Percentiles rank a stretch among this genome's conserved stretches.
These are phyloP conservation scores for Stagonosporopsis chrysanthemi DNA, from an alignment of 2,329 filamentous ascomycete genomes.

Conservation along the genomic window DNA sequence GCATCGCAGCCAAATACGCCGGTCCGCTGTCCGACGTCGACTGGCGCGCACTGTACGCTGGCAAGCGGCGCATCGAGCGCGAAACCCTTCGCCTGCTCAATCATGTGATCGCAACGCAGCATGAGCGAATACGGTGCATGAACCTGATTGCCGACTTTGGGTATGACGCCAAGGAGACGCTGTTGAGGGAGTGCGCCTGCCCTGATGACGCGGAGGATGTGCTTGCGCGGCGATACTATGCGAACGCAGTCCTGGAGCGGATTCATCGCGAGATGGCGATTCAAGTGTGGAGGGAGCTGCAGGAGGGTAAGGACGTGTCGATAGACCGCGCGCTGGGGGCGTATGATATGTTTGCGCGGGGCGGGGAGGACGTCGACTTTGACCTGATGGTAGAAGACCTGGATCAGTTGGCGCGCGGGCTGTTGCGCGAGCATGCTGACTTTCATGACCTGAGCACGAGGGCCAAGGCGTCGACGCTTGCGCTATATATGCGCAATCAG, in stretches of 20 bases:
- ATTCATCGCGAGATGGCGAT: conserved; percentile 84
- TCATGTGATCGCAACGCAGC: conserved; percentile 73
- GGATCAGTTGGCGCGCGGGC: conserved; percentile 66
- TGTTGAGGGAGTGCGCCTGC: conserved; percentile 70
- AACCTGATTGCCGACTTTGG: conserved; percentile 75
- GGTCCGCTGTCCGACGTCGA: conserved; percentile 64
- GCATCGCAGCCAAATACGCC: conserved; percentile 43
- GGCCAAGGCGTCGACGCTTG: conserved; percentile 71
- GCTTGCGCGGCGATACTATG: conserved; percentile 80
- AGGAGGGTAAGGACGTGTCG: conserved; percentile 59
- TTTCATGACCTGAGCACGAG: conserved; percentile 68
- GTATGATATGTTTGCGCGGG: conserved; percentile 89
- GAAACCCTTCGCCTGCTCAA: conserved; percentile 60
- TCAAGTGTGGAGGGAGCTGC: conserved; percentile 73
- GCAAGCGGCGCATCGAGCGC: conserved; percentile 45
- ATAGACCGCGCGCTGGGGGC: conserved; percentile 80
- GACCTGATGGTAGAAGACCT: conserved; percentile 69
- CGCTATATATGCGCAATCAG: conserved; percentile 71
- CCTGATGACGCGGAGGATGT: conserved; percentile 72
- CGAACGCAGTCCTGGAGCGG: conserved; percentile 75
- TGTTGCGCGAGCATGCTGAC: conserved; percentile 62
- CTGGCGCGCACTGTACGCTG: conserved; percentile 70
- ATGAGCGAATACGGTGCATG: conserved; percentile 72
- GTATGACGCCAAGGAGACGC: conserved; percentile 87
- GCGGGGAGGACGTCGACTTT: conserved; percentile 75